A percentile compares a stretch with the other conserved stretches of the same genome.
Conservation (phyloP, 176 grass and related monocot genomes). For the Pontederia paniculata region DNA sequence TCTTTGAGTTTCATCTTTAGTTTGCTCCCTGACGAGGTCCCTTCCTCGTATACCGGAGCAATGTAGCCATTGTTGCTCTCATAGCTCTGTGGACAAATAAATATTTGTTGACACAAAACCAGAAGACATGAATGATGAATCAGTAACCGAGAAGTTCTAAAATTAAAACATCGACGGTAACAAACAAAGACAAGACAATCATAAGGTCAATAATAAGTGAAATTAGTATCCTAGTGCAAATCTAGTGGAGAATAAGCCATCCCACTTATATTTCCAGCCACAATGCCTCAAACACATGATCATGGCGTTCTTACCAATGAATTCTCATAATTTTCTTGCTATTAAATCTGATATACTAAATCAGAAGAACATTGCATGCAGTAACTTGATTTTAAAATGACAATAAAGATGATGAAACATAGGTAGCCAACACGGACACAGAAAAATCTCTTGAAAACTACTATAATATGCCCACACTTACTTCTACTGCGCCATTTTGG, state of each 20-base stretch:
- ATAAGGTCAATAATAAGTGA: too few species aligned
- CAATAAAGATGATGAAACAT: neutral
- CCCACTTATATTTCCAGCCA: too few species aligned
- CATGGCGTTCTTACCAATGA: too few species aligned
- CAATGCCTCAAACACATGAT: too few species aligned
- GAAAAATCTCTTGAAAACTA: neutral
- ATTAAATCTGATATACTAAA: neutral
- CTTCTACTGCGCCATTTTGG: constrained; percentile 38
- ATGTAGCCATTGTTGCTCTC: constrained; percentile 73
- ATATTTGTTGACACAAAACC: neutral
- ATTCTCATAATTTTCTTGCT: too few species aligned
- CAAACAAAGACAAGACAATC: too few species aligned
- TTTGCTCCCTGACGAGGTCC: constrained; percentile 62
- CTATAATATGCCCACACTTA: constrained; percentile 24
- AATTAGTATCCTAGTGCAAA: too few species aligned
- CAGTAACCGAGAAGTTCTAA: neutral
- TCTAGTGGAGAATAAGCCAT: too few species aligned
- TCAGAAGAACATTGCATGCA: neutral
- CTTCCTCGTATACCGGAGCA: constrained; percentile 63
- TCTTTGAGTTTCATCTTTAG: constrained; percentile 93
- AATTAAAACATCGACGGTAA: too few species aligned
- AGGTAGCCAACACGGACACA: neutral
- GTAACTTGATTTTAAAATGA: neutral
- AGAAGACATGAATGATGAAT: neutral
- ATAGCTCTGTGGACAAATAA: constrained; percentile 38